Evolutionary conservation across 106 monocot species (phyloP).

Genomic region (Apostasia shenzhenica): DNA sequence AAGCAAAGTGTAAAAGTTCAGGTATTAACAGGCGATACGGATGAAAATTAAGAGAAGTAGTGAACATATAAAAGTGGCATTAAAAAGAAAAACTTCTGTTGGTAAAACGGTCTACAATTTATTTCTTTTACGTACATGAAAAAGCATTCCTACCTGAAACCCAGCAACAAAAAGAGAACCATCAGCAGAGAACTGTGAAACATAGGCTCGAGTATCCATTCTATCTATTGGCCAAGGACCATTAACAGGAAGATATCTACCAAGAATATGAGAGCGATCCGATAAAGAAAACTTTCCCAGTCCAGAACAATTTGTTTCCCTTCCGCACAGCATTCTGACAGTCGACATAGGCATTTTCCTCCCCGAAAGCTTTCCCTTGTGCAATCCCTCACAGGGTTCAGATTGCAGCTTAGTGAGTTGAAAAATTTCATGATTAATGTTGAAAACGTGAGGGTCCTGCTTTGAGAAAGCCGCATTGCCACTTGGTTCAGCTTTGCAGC

Average conservation of each 20-base stretch:
- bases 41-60: neutral
- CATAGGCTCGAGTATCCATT: conserved; percentile 73
- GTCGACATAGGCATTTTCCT: conserved; percentile 35
- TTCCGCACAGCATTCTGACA: conserved; percentile 49
- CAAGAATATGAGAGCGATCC: conserved; percentile 68
- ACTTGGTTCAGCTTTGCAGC: neutral
- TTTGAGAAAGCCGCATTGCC: conserved; percentile 7
- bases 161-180: conserved; percentile 82
- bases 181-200: conserved; percentile 87
- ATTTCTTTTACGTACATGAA: neutral
- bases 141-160: conserved; percentile 54
- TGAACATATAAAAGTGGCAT: neutral
- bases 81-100: neutral
- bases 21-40: neutral
- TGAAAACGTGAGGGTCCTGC: conserved; percentile 9
- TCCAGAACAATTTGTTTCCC: conserved; percentile 64
- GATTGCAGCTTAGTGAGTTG: conserved; percentile 58
- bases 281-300: conserved; percentile 55
- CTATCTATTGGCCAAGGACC: conserved; percentile 68
- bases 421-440: conserved; percentile 49
- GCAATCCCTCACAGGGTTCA: conserved; percentile 33
- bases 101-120: neutral
- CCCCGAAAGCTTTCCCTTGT: conserved; percentile 17
- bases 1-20: neutral
- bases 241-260: conserved; percentile 62